Evolutionary conservation across 2,329 filamentous ascomycete genomes (phyloP).

Genomic region (Tricladium varicosporioides): DNA sequence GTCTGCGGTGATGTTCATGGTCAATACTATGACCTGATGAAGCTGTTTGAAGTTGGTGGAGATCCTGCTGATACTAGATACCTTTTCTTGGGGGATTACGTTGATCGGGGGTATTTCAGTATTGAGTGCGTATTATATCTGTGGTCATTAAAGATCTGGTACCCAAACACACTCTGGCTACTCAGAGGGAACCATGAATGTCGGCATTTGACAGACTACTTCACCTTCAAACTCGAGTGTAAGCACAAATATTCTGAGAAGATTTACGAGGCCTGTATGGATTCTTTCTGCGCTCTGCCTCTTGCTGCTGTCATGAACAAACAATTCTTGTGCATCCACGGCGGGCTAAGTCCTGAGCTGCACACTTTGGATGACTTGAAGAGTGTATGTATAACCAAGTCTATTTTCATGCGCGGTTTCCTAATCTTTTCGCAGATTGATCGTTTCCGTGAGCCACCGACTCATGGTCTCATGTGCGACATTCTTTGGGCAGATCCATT

Average conservation of each 20-base stretch:
- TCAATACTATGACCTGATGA: constrained; percentile 99
- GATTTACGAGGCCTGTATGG: constrained; percentile 97
- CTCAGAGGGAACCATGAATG: constrained; percentile 98
- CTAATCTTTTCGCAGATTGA: constrained; percentile 65
- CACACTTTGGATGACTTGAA: constrained; percentile 94
- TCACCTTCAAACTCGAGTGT: constrained; percentile 99
- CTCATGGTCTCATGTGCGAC: constrained; percentile 97
- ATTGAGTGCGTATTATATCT: constrained; percentile 99
- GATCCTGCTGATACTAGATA: constrained; percentile 96
- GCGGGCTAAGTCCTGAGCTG: constrained; percentile 90
- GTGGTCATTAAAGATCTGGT: constrained; percentile 98
- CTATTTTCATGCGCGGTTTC: not conserved
- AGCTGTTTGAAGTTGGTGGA: constrained; percentile 96
- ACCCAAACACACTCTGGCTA: constrained; percentile 95
- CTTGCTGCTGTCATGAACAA: constrained; percentile 99
- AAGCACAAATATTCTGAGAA: constrained; percentile 99
- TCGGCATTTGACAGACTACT: constrained; percentile 98
- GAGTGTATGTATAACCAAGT: constrained; percentile 54
- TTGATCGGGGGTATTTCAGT: constrained; percentile 97
- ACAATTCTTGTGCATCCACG: constrained; percentile 98
- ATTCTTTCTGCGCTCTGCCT: constrained; percentile 92
- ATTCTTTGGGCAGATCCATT: constrained; percentile 98
- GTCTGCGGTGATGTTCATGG: constrained; percentile 98
- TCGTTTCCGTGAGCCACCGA: constrained; percentile 95
- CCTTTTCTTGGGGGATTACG: constrained; percentile 96